Evolutionary conservation across 2,329 filamentous ascomycete species (phyloP), one percentile per base, ranked within the genome.

Genomic region (Lecanicillium sp.): DNA sequence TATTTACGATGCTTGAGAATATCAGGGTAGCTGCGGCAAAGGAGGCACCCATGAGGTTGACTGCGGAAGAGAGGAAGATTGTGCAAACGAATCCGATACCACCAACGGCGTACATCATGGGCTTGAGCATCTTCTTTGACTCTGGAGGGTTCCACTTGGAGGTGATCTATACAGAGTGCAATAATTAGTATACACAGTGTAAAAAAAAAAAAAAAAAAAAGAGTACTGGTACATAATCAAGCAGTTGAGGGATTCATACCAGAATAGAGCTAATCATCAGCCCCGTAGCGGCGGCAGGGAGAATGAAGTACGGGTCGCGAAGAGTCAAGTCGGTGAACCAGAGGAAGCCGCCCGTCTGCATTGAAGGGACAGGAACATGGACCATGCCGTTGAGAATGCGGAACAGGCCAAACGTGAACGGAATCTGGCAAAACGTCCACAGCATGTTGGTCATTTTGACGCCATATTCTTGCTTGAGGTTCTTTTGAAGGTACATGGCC

Each of bases 321-420:
- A 78, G 55, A 0, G 86, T 81, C 45, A 98, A 61, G 57, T 96
- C 84, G 2, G 67, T 62, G 48, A 96, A 75, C 92, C 92, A 98
- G 29, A 80, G 62, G 27, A 80, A 62, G 3, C 85, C 81, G 22
- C 84, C 85, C 1, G 63, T 65, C 50, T 85, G 75, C 47, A 96
- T 59, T 1, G 78, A 81, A 0, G 90, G 90, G 5, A 95, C 86
- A 4, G 90, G 90, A 34, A 96, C 64, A 16, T 68, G 59, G 2
- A 77, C 62, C 83, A 95, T 94, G 48, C 72, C 80, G 38, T 77
- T 73, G 46, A 94, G 59, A 33, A 90, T 67, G 43, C 84, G 78
- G 69, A 90, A 96, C 43, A 83, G 80, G 51, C 88, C 87, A 58
- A 79, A 87, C 44, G 83, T 84, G 46, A 94, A 68, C 5, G 88